Percentiles rank a stretch among this genome's conserved stretches.
These are phyloP conservation scores for Globisporangium canariense DNA, from an alignment of 352 stramenopile genomes.

Conservation along the genomic window DNA sequence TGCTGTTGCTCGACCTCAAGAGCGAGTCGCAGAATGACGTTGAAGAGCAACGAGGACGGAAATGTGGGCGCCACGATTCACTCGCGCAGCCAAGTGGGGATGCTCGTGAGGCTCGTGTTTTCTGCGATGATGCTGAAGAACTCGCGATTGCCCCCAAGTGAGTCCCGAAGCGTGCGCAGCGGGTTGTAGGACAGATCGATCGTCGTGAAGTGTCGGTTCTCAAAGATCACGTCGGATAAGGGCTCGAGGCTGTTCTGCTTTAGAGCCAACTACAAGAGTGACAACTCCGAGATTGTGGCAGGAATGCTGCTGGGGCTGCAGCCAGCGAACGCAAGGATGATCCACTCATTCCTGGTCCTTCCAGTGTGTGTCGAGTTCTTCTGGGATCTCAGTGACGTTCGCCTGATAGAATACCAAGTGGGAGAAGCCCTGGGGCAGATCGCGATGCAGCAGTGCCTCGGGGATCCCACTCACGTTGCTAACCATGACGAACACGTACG, in stretches of 20 bases:
- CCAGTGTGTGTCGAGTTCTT: neutral
- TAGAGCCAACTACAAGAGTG: slow-evolving; percentile 31
- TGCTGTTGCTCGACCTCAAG: neutral
- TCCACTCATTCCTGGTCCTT: neutral
- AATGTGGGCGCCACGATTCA: neutral
- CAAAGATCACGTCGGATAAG: slow-evolving; percentile 48
- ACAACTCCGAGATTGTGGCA: slow-evolving; percentile 43
- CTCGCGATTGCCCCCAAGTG: neutral
- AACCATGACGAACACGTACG: slow-evolving; percentile 1
- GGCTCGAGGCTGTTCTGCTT: slow-evolving; percentile 15
- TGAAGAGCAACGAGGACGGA: neutral
- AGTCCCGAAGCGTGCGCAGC: slow-evolving; percentile 23
- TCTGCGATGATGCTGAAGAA: neutral
- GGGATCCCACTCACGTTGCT: slow-evolving; percentile 2
- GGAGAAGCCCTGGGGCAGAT: neutral
- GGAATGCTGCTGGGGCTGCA: slow-evolving; percentile 25
- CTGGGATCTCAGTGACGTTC: slow-evolving; percentile 3
- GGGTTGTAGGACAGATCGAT: slow-evolving; percentile 45
- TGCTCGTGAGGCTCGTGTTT: neutral
- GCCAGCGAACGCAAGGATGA: neutral
- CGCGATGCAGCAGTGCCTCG: neutral
- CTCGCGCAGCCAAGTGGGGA: slow-evolving; percentile 1
- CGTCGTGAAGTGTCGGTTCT: slow-evolving; percentile 46
- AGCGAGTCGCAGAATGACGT: neutral
- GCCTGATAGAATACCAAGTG: neutral